These are phyloP conservation scores for Mycena sanguinolenta DNA, from an alignment of 768 basidiomycete species.

Conservation along the genomic window DNA sequence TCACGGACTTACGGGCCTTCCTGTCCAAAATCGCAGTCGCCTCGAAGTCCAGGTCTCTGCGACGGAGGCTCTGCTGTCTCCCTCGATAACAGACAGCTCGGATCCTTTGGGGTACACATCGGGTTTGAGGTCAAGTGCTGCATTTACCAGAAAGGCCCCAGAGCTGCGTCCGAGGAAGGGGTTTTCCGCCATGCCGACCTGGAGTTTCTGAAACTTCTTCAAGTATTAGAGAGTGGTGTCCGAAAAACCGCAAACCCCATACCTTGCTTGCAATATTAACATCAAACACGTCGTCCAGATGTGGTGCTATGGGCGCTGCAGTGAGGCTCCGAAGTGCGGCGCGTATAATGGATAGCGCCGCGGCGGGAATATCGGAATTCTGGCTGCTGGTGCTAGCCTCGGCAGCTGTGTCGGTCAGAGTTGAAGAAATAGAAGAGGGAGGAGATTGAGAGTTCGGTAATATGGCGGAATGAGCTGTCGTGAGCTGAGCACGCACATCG, in stretches of 20 bases:
- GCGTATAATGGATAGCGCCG: not conserved
- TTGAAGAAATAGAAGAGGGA: not conserved
- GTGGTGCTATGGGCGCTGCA: not conserved
- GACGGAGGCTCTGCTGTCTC: too few relatives aligned
- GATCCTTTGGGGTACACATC: not conserved
- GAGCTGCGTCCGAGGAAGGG: constrained; percentile 19
- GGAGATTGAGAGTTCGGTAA: not conserved
- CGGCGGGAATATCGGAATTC: not conserved
- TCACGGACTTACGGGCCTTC: not conserved
- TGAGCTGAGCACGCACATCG: constrained; percentile 1
- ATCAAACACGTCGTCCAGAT: not conserved
- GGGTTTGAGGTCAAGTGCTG: constrained; percentile 10
- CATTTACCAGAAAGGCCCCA: constrained; percentile 1
- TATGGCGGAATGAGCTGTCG: not conserved
- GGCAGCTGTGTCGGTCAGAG: not conserved
- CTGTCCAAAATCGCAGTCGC: constrained; percentile 13
- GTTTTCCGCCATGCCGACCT: not conserved
- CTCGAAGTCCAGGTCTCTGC: not conserved
- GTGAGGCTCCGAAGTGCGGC: not conserved
- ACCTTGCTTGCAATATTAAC: not conserved
- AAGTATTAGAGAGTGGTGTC: not conserved
- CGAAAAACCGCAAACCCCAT: not conserved
- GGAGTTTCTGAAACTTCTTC: not conserved
- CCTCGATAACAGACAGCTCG: not conserved
- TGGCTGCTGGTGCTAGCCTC: not conserved